Base-by-base conservation (phyloP, 805 yeast species). In the Osmozyma mogii region DNA sequence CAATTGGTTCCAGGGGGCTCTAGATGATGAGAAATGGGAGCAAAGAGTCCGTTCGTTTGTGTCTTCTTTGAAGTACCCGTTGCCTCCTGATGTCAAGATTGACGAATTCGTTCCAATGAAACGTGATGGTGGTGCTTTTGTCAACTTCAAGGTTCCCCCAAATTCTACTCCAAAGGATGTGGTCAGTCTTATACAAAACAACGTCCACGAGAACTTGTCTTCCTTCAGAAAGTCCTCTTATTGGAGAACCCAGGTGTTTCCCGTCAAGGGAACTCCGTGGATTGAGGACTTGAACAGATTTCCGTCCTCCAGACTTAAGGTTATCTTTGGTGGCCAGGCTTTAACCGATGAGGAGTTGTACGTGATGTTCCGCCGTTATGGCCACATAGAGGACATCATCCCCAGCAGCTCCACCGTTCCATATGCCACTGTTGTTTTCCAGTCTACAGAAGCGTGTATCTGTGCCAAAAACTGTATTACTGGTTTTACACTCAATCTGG, bases 121-220 rank as follows among this genome's bases (percentile, higher is more conserved):
- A 33, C 65, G 94, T 36, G 98, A 92, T 48, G 95, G 96, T 30
- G 97, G 97, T 25, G 96, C 85, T 2, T 88, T 89, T 65, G 92
- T 84, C 21, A 80, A 79, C 40, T 80, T 80, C 44, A 54, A 61
- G 17, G 72, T 83, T 17, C 84, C 88, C 0, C 65, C 61, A 5
- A 65, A 56, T 3, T 53, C 53, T 31, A 56, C 69, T 4, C 56
- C 69, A 4, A 66, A 70, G 23, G 77, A 72, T 14, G 65, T 80
- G 28, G 75, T 78, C 34, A 47, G 65, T 3, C 52, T 56, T 37
- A 63, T 84, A 16, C 70, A 64, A 30, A 44, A 52, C 28, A 76
- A 75, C 37, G 57, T 74, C 3, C 41, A 56, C 24, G 28, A 29
- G 9, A 39, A 42, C 32, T n/a, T n/a, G n/a, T n/a, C n/a, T n/a